Evolutionary conservation across 495 filamentous ascomycete species (phyloP), one percentile per base, ranked within the genome.

Genomic region (Hypoxylon lenormandii): DNA sequence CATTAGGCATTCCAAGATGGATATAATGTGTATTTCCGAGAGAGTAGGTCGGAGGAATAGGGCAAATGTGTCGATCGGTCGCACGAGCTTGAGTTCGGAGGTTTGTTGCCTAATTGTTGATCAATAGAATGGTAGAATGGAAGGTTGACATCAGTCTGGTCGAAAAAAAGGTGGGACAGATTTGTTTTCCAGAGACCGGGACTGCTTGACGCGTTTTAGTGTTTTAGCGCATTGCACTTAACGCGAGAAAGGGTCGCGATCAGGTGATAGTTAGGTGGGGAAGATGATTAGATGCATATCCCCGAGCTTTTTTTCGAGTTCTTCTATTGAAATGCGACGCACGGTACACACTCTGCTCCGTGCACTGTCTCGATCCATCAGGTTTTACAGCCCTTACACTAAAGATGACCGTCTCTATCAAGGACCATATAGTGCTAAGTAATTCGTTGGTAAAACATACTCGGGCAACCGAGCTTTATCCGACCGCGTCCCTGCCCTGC

Each of bases 211-310:
- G 68, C 68, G 68, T 71, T 59, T 46, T 60, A 23, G 68, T 63
- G 68, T 71, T 59, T 46, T 60, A 23, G 51, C 16, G 38, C 40
- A 52, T 57, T 58, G 57, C 50, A 66, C 45, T 71, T 71, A 71
- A 71, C 68, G 68, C 68, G 68, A 71, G 52, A 71, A 50, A 3
- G 58, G 4, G 62, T 71, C 68, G 68, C 62, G 51, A 36, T 71
- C 68, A 71, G 61, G 23, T 71, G 68, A 71, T 26, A 2, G 51
- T 30, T 52, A 10, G 15, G 38, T 15, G 15, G 13, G 13, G 12
- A 3, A 49, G 23, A 12, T 30, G 47, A 49, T 42, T 42, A 42
- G 7, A n/a, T 42, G 38, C 38, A 42, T 16, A 15, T 42, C 12
- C 15, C 15, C 38, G 13, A 42, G 13, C 15, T 3, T 8, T 33